phyloP scores from a whole-genome alignment of 2,329 filamentous ascomycete genomes.

The Cryphonectria radicalis region DNA sequence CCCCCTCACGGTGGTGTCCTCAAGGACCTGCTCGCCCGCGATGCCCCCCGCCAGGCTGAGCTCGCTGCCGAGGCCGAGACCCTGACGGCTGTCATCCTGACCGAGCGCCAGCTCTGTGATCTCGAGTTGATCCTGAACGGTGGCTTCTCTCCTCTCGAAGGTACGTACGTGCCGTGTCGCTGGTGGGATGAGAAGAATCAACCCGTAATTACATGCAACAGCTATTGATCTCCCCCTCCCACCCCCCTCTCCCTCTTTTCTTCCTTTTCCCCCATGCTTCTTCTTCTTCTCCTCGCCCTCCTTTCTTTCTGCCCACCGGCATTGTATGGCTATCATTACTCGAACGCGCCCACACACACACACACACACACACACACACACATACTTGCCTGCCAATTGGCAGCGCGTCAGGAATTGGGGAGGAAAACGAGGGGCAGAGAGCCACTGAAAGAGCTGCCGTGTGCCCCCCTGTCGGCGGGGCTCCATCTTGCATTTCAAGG shows the following conservation, averaged over 20 bases:
- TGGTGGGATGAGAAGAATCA: neutral
- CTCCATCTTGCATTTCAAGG: conserved; percentile 14
- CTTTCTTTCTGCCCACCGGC: neutral
- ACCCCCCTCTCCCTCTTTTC: neutral
- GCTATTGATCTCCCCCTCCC: too few species aligned
- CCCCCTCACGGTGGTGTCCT: conserved; percentile 88
- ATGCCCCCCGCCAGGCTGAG: conserved; percentile 80
- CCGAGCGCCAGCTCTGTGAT: conserved; percentile 96
- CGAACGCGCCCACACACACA: neutral
- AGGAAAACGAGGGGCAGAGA: conserved; percentile 14
- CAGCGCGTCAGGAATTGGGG: conserved; percentile 9
- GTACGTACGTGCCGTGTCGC: conserved; percentile 53
- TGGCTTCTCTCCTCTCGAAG: conserved; percentile 96
- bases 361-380: too few species aligned
- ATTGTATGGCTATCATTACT: neutral
- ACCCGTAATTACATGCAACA: too few species aligned
- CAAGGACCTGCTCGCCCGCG: conserved; percentile 95
- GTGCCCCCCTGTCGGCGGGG: conserved; percentile 20
- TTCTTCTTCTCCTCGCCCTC: neutral
- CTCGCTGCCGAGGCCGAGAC: conserved; percentile 83
- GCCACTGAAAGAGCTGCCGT: neutral
- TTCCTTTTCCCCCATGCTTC: neutral
- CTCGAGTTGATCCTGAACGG: conserved; percentile 96
- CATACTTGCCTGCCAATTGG: neutral
- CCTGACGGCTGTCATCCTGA: conserved; percentile 81